Evolutionary conservation across 192 early-diverging fungal genomes (phyloP), one percentile per base, ranked within the genome.

Genomic region (Radiomyces spectabilis): DNA sequence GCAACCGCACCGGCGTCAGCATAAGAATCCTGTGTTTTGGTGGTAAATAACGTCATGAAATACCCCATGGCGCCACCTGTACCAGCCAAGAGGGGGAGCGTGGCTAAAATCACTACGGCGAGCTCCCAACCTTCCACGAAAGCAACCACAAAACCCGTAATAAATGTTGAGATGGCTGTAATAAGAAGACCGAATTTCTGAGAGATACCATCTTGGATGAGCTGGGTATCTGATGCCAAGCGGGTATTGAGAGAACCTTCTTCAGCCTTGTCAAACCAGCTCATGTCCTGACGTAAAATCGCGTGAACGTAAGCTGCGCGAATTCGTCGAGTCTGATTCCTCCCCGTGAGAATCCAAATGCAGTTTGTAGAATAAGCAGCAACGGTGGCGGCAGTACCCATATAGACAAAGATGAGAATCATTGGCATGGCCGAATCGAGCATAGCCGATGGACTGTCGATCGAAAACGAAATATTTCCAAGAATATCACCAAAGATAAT

Each of bases 1-100:
- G 92, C 92, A 27, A 95, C 71, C 16, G 80, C 83, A 46, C 91
- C 91, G 1, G 91, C 91, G 24, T 65, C 71, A 5, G 85, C 93
- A 59, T 91, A 93, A 4, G 82, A 68, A 50, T 78, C 68, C 33
- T 79, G 57, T 21, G 77, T 76, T 24, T 54, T 52, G n/a, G 27
- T 53, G 1, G 77, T 53, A 33, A 44, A 59, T 27, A 67, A 83
- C 54, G 74, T 59, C 18, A 80, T 58, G 35, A 53, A 57, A 18
- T 54, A 66, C 40, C 35, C 37, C 63, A 68, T 70, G 9, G 59
- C 10, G 39, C 41, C 60, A 48, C 32, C 41, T 13, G 34, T 26
- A 57, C n/a, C 41, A 10, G 72, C 85, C 42, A 94, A 60, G 29
- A 90, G 50, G 9, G 92, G 91, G 41, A 94, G 55, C 33, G 80